Base-by-base conservation (phyloP, 257 asterid genomes). In the Euphrasia confusa region DNA sequence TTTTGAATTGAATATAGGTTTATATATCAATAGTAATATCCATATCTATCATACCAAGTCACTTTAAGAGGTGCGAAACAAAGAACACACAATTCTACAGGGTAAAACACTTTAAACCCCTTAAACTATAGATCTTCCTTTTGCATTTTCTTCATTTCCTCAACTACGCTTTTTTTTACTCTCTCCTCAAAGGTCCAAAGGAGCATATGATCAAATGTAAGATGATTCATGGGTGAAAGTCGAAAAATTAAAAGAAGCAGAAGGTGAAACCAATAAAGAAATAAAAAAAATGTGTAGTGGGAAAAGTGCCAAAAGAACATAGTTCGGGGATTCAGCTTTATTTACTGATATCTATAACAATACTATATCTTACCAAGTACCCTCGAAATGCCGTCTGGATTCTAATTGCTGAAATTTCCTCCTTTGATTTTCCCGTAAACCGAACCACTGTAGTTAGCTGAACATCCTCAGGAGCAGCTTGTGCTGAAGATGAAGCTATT, bases 371-470 rank as follows among this genome's bases (percentile, higher is more conserved):
- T 78, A 90, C 97, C 92, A 80, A 54, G 72, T 90, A 77, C 66
- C 97, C 95, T 15, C 97, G 87, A 64, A 90, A 87, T 15, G 90
- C 89, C 8, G 87, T 87, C 76, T 90, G 97, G 63, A 87, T 84
- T 71, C 44, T 83, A 68, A 83, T 73, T 21, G 90, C 90, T 2
- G 97, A 90, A 58, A 71, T 78, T 79, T 83, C 95, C 71, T 84
- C 95, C 59, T 57, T 58, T 2, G 94, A 74, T 64, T 77, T 83
- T 10, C 86, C 90, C 1, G 77, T 28, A 68, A 78, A 80, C 26
- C 10, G 55, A 49, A 15, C 21, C 26, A 7, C 24, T 57, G 88
- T 82, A n/a, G 75, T 85, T 15, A 55, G 84, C 84, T 40, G 80
- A 44, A 44, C 50, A 10, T 10, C 83, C 56, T 82, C 90, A 28